Conservation (phyloP, 1,139 yeast genomes). For the Tardiomyces depauwii region DNA sequence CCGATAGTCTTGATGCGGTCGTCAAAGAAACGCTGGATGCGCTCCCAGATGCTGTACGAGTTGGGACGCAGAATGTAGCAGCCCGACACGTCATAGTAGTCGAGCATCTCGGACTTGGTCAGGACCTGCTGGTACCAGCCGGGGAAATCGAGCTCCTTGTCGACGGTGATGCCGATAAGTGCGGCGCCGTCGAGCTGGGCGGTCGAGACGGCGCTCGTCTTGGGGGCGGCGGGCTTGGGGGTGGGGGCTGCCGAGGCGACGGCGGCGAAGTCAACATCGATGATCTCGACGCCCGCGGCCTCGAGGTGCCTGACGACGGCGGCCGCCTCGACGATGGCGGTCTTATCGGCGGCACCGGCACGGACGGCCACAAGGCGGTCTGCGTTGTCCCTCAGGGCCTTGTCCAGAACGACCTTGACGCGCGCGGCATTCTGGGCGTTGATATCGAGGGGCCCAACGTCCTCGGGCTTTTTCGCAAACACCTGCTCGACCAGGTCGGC, state of each 20-base stretch:
- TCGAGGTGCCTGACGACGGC: conserved; percentile 42
- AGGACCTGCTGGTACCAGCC: conserved; percentile 96
- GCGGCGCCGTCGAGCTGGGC: conserved; percentile 79
- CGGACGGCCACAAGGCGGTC: conserved; percentile 34
- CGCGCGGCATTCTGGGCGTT: conserved; percentile 26
- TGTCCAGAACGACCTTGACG: conserved; percentile 57
- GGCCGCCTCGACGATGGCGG: conserved; percentile 39
- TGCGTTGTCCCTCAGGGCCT: conserved; percentile 35
- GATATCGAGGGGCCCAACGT: conserved; percentile 19
- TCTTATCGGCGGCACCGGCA: conserved; percentile 48
- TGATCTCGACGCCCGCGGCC: conserved; percentile 45
- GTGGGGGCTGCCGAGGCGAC: conserved; percentile 6
- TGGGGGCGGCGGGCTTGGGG: neutral
- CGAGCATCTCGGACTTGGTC: conserved; percentile 95
- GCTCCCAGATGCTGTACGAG: conserved; percentile 92
- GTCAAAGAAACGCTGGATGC: conserved; percentile 82
- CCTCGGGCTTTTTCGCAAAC: conserved; percentile 50
- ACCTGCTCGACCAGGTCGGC: conserved; percentile 64
- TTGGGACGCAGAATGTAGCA: conserved; percentile 97
- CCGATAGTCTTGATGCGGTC: conserved; percentile 72
- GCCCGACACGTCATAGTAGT: conserved; percentile 97
- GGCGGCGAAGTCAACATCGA: conserved; percentile 49
- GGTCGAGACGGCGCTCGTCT: conserved; percentile 17
- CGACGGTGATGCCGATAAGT: conserved; percentile 91
- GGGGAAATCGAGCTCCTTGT: conserved; percentile 84